Evolutionary conservation across 2,329 filamentous ascomycete species (phyloP).

Genomic region (Arthrobotrys iridis): DNA sequence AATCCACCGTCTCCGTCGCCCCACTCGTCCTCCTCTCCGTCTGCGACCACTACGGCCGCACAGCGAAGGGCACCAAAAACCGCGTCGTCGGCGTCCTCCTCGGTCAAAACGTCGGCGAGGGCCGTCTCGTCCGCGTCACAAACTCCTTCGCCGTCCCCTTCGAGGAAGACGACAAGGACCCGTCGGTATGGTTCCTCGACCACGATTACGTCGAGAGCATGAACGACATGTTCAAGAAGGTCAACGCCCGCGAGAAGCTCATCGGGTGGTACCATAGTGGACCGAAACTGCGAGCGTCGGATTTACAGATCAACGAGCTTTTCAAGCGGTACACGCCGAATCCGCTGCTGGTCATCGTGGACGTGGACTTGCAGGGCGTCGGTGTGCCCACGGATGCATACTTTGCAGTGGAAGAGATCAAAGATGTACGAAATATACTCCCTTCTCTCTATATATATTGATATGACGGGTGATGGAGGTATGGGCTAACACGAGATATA

Average conservation of each 20-base stretch:
- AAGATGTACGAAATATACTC: slow-evolving; percentile 96
- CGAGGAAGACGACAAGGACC: slow-evolving; percentile 98
- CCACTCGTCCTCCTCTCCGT: slow-evolving; percentile 96
- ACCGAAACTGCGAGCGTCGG: slow-evolving; percentile 93
- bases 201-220: slow-evolving; percentile 99
- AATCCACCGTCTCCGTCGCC: slow-evolving; percentile 86
- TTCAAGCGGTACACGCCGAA: slow-evolving; percentile 99
- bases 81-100: slow-evolving; percentile 93
- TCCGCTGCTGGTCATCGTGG: slow-evolving; percentile 94
- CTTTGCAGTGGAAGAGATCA: slow-evolving; percentile 99
- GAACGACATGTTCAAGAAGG: slow-evolving; percentile 99
- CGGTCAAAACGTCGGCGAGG: slow-evolving; percentile 95
- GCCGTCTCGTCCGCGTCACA: slow-evolving; percentile 80
- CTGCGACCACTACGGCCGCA: slow-evolving; percentile 97
- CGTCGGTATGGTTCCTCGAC: slow-evolving; percentile 98
- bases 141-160: slow-evolving; percentile 99
- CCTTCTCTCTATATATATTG: slow-evolving; percentile 54
- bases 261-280: slow-evolving; percentile 99
- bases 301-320: slow-evolving; percentile 98
- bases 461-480: background rate
- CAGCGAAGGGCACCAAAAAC: slow-evolving; percentile 85
- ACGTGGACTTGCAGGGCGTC: slow-evolving; percentile 97
- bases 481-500: background rate
- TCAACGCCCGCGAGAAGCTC: slow-evolving; percentile 97
- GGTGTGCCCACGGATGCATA: slow-evolving; percentile 98